phyloP scores from a whole-genome alignment of 176 grass and related monocot species.

The Canna indica region DNA sequence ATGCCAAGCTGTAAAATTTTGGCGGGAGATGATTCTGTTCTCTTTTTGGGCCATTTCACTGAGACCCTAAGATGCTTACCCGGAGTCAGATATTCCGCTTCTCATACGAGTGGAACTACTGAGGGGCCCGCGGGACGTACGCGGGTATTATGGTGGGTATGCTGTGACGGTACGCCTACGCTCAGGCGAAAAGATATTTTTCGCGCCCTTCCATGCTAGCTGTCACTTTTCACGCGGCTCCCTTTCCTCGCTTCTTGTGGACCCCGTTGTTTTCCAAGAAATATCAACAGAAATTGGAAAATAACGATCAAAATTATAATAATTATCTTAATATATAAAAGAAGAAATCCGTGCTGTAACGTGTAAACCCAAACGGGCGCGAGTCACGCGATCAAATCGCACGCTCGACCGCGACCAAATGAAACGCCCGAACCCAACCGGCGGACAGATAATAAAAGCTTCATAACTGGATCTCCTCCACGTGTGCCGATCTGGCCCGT shows the following conservation, averaged over 20 bases:
- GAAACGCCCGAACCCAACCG: not conserved
- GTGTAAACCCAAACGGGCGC: not conserved
- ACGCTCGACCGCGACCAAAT: not conserved
- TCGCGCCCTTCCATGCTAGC: not conserved
- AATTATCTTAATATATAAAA: not conserved
- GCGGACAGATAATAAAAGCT: not conserved
- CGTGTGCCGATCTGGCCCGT: not conserved
- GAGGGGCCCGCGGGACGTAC: not conserved
- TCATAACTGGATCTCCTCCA: not conserved
- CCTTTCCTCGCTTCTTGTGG: not conserved
- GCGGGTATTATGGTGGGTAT: not conserved
- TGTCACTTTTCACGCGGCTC: constrained; percentile 2
- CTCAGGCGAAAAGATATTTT: not conserved
- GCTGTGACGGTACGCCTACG: not conserved
- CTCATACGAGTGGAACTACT: not conserved
- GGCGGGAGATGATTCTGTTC: not conserved
- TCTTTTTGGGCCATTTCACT: not conserved
- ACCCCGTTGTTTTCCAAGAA: not conserved
- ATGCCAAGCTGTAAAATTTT: not conserved
- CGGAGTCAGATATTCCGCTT: not conserved
- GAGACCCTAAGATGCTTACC: not conserved
- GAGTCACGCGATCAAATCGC: not conserved
- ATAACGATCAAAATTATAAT: not conserved
- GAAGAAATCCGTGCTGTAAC: not conserved
- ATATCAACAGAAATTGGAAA: not conserved